Conservation (phyloP, 495 filamentous ascomycete species). For the Neurospora sp. region DNA sequence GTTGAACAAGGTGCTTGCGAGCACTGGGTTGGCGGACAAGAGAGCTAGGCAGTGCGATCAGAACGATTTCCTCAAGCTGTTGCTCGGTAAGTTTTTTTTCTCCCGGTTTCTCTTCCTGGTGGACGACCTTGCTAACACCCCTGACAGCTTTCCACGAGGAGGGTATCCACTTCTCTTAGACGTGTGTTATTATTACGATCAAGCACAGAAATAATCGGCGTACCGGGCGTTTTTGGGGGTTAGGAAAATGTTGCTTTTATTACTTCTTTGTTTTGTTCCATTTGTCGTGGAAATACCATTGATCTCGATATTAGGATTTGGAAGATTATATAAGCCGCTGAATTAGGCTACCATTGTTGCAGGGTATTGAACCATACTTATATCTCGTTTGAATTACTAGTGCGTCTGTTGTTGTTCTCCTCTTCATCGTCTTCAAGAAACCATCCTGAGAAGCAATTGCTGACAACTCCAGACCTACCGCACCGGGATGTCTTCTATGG, state of each 20-base stretch:
- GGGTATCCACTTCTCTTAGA: constrained; percentile 79
- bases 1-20: constrained; percentile 67
- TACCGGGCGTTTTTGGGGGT: background rate
- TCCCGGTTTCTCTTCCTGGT: background rate
- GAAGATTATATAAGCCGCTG: background rate
- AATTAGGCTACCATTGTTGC: background rate
- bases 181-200: background rate
- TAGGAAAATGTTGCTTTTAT: background rate
- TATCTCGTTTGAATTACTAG: background rate
- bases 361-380: background rate
- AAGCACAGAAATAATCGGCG: background rate
- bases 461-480: background rate
- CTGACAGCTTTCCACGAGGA: constrained; percentile 61
- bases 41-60: constrained; percentile 79
- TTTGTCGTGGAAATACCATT: background rate
- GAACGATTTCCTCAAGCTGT: constrained; percentile 66
- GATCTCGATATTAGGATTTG: background rate
- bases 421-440: background rate
- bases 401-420: background rate
- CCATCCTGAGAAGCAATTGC: background rate
- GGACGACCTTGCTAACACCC: constrained; percentile 22
- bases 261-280: background rate
- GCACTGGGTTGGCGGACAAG: constrained; percentile 68
- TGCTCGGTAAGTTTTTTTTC: constrained; percentile 16
- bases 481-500: background rate